Conservation (phyloP, 805 yeast genomes). For the Kodamaea neixiangensis region DNA sequence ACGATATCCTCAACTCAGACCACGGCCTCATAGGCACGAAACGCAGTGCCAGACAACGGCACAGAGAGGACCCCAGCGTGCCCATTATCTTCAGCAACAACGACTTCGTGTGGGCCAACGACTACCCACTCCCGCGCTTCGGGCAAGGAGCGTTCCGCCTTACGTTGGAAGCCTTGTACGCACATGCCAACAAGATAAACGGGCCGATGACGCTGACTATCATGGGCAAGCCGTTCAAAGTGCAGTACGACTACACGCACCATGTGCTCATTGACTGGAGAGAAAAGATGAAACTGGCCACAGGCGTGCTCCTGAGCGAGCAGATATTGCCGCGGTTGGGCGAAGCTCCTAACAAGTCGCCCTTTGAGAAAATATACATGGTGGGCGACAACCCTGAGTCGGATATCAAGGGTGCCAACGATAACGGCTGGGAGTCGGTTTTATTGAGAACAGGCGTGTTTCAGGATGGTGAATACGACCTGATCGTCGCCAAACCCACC, state of each 20-base stretch:
- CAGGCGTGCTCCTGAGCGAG: slow-evolving; percentile 13
- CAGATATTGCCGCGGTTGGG: slow-evolving; percentile 49
- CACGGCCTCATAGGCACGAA: slow-evolving; percentile 66
- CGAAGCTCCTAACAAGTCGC: slow-evolving; percentile 30
- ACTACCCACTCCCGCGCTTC: slow-evolving; percentile 72
- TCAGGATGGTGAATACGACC: slow-evolving; percentile 53
- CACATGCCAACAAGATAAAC: slow-evolving; percentile 50
- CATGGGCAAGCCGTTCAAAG: slow-evolving; percentile 78
- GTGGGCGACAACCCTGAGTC: slow-evolving; percentile 96
- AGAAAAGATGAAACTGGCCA: slow-evolving; percentile 28
- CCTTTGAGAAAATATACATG: slow-evolving; percentile 74
- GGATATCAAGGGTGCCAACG: slow-evolving; percentile 88
- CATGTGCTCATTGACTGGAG: slow-evolving; percentile 63
- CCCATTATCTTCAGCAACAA: slow-evolving; percentile 81
- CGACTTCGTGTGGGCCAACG: slow-evolving; percentile 88
- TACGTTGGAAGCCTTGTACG: slow-evolving; percentile 60
- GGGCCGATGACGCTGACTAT: slow-evolving; percentile 51
- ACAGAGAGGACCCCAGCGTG: slow-evolving; percentile 25
- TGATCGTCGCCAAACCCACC: slow-evolving; percentile 43
- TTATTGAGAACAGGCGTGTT: slow-evolving; percentile 89
- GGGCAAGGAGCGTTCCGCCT: slow-evolving; percentile 90
- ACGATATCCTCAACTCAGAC: slow-evolving; percentile 67
- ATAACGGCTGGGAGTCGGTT: slow-evolving; percentile 85
- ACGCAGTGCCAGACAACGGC: slow-evolving; percentile 24
- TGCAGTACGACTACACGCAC: slow-evolving; percentile 84